phyloP scores from a whole-genome alignment of 2,329 filamentous ascomycete species.

The Aureobasidium sp. region DNA sequence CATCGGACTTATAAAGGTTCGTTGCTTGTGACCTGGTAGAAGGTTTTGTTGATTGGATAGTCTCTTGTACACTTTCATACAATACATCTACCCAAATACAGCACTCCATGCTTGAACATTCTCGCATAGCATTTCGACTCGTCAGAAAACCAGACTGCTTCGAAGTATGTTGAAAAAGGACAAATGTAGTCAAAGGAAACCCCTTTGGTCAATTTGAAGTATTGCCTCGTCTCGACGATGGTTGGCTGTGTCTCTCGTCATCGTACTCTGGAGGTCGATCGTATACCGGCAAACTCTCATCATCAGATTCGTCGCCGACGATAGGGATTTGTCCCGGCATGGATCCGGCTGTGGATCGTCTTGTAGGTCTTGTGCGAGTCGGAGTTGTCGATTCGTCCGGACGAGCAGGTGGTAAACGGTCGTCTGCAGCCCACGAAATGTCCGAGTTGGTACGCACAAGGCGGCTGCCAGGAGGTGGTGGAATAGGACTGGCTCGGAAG shows the following conservation, averaged over 20 bases:
- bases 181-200: too few species aligned
- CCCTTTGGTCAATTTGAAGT: too few species aligned
- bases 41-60: too few species aligned
- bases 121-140: not conserved
- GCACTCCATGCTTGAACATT: not conserved
- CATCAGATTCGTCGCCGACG: not conserved
- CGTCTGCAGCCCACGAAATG: not conserved
- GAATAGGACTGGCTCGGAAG: not conserved
- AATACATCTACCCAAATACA: not conserved
- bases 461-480: not conserved
- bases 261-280: constrained; percentile 9
- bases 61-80: not conserved
- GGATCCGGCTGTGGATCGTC: not conserved
- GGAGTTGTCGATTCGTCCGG: not conserved
- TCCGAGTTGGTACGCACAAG: not conserved
- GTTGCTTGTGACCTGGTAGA: too few species aligned
- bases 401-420: not conserved
- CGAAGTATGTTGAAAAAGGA: not conserved
- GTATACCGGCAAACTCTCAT: constrained; percentile 2
- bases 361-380: not conserved
- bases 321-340: not conserved
- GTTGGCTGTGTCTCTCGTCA: not conserved
- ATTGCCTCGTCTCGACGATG: not conserved
- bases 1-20: too few species aligned
- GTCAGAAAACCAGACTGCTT: not conserved